Base-by-base conservation (phyloP, 805 yeast species). In the Candida odintsovae region DNA sequence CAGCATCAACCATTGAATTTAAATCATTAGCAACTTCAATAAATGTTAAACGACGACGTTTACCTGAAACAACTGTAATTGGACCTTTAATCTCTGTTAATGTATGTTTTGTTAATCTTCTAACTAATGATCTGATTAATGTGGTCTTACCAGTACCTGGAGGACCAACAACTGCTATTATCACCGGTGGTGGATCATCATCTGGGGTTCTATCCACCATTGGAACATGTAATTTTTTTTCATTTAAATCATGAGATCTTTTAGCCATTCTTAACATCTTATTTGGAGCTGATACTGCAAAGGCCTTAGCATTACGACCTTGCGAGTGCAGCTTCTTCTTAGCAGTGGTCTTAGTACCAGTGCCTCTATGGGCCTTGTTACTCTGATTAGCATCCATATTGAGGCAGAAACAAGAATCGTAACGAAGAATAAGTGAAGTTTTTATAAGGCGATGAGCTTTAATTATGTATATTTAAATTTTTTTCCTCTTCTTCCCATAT, bases 71-170 rank as follows among this genome's bases (percentile, higher is more conserved):
- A 10, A 94, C 92, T 0, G 99, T 94, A 42, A 95, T 83, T 15
- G 99, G 98, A 9, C 99, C 99, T 58, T 87, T 87, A 45, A 94
- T 78, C 55, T 94, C 98, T 29, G 80, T 73, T 40, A 94, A 66
- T 0, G 94, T 78, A 25, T 95, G 88, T 65, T 94, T 94, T 6
- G 98, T 81, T 65, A 88, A 76, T 63, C 97, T 72, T 66, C 92
- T 77, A 6, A 94, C 89, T 46, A 94, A 71, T 7, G 97, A 89
- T 63, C 89, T 84, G 59, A 94, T 88, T 59, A 94, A 72, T 0
- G 98, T 92, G 15, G 97, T 81, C 63, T 94, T 94, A 53, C 99
- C 99, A 0, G 98, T 94, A 15, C 99, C 99, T 10, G 96, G 96
- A 12, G 99, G 99, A 0, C 99, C 99, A 12, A 94, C 97, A 8